A percentile compares a stretch with the other conserved stretches of the same genome.
phyloP scores from a whole-genome alignment of 805 yeast species.

The Candida andamanensis region DNA sequence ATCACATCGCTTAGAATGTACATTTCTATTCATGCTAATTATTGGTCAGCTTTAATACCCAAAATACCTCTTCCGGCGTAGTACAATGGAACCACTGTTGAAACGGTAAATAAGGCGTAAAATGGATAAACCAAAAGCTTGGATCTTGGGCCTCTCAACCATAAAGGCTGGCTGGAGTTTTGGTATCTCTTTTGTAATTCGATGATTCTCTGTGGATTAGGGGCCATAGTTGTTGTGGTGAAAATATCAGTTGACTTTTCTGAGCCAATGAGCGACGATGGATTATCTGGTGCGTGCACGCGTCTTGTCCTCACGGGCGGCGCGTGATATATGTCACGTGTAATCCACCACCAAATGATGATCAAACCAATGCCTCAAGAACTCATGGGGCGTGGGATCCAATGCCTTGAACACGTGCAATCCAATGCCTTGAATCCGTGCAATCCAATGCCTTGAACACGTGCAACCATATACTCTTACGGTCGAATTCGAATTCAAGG shows the following conservation, averaged over 20 bases:
- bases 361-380: no score
- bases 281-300: no score
- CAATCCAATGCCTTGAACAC: no score
- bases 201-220: slow-evolving; percentile 44
- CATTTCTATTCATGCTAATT: not conserved
- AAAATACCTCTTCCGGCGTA: slow-evolving; percentile 67
- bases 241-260: slow-evolving; percentile 15
- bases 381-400: no score
- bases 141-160: slow-evolving; percentile 47
- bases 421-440: no score
- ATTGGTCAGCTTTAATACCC: slow-evolving; percentile 51
- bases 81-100: slow-evolving; percentile 61
- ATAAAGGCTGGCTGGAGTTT: slow-evolving; percentile 36
- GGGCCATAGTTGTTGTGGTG: slow-evolving; percentile 19
- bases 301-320: no score
- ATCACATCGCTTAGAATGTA: not conserved
- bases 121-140: slow-evolving; percentile 72
- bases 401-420: no score
- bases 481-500: no score
- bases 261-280: slow-evolving; percentile 11
- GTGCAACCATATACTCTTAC: no score
- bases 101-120: slow-evolving; percentile 65
- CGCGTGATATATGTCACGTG: no score
- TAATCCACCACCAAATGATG: no score
- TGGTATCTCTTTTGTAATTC: slow-evolving; percentile 42